phyloP scores from a whole-genome alignment of 176 grass and related monocot species.

The Otatea glauca region DNA sequence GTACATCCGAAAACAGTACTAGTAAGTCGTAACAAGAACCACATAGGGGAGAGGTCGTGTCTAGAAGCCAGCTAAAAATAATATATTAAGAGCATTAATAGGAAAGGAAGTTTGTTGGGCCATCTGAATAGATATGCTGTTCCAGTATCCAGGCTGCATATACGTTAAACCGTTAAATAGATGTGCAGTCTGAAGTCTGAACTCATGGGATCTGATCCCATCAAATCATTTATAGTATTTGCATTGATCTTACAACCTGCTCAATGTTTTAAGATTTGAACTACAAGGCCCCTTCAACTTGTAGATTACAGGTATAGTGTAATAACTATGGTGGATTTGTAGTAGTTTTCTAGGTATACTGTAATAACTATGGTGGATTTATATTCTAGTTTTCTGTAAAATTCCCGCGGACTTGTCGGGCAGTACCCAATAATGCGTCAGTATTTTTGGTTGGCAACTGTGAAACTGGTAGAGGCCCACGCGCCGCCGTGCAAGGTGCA shows the following conservation, averaged over 20 bases:
- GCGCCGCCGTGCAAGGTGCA: neutral
- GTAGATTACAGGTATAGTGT: neutral
- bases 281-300: neutral
- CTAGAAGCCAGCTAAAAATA: too few species aligned
- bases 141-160: too few species aligned
- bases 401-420: neutral
- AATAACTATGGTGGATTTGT: neutral
- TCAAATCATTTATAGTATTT: neutral
- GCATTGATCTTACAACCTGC: neutral
- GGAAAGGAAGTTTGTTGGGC: neutral
- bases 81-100: neutral
- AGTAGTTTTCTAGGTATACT: neutral
- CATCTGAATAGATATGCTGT: too few species aligned
- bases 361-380: neutral
- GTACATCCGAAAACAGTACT: neutral
- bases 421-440: neutral
- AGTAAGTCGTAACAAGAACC: neutral
- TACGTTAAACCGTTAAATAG: neutral
- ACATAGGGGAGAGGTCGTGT: neutral
- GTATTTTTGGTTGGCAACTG: neutral
- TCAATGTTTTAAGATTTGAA: neutral
- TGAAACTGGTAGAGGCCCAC: neutral
- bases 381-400: neutral
- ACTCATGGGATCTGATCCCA: neutral
- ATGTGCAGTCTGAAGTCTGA: neutral